phyloP scores from a whole-genome alignment of 2,329 filamentous ascomycete genomes.

The Mariannaea sp. region DNA sequence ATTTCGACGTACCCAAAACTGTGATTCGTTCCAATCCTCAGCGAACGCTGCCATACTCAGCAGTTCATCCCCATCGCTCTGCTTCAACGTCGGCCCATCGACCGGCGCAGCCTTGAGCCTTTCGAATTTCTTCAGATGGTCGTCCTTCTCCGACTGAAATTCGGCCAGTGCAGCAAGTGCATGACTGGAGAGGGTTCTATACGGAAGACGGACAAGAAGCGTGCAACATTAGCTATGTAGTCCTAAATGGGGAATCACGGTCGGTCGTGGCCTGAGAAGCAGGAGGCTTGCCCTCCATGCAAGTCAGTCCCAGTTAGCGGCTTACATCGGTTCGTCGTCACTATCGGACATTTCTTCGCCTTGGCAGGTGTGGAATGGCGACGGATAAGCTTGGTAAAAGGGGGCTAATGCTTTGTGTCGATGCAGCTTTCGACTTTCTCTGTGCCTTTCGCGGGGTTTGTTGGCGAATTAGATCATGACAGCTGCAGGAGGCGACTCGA shows the following conservation, averaged over 20 bases:
- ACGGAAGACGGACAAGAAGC: background rate
- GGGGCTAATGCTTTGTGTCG: background rate
- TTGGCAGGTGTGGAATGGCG: no score
- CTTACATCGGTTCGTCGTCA: slow-evolving; percentile 58
- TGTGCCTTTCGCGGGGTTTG: no score
- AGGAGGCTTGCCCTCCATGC: no score
- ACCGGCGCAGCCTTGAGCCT: slow-evolving; percentile 50
- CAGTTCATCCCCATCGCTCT: slow-evolving; percentile 26
- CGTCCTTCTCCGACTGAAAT: slow-evolving; percentile 76
- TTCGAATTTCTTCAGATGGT: slow-evolving; percentile 68
- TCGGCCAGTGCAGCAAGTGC: slow-evolving; percentile 72
- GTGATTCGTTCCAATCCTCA: slow-evolving; percentile 83
- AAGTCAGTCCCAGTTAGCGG: slow-evolving; percentile 9
- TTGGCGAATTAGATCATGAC: no score
- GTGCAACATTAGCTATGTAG: background rate
- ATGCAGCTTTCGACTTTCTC: background rate
- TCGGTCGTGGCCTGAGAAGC: no score
- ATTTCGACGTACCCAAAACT: slow-evolving; percentile 73
- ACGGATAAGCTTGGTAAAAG: no score
- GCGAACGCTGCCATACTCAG: slow-evolving; percentile 71
- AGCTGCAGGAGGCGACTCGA: no score
- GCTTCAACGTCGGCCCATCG: slow-evolving; percentile 47
- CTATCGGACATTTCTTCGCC: slow-evolving; percentile 41
- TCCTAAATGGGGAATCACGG: background rate
- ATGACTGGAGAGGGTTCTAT: slow-evolving; percentile 62